These are phyloP conservation scores for Clonostachys rosea DNA, from an alignment of 2,329 filamentous ascomycete species.

Conservation along the genomic window DNA sequence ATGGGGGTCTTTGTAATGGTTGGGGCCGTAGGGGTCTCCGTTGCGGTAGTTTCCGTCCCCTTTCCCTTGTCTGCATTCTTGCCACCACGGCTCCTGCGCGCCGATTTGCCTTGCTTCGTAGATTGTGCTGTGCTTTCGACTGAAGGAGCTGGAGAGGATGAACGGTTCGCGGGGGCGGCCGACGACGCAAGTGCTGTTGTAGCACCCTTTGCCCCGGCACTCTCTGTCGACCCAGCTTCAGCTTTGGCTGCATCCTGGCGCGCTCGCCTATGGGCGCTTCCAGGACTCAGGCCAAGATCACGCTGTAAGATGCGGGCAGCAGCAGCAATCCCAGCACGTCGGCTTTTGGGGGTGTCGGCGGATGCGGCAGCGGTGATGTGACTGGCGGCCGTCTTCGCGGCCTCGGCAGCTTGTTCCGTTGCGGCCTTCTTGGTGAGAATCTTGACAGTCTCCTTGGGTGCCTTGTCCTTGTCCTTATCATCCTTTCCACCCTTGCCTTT, in stretches of 20 bases:
- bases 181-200: conserved; percentile 2
- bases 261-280: conserved; percentile 56
- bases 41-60: conserved; percentile 19
- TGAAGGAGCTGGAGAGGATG: conserved; percentile 11
- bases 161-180: conserved; percentile 3
- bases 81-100: conserved; percentile 23
- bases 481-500: conserved; percentile 58
- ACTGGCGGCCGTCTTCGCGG: conserved; percentile 33
- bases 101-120: conserved; percentile 3
- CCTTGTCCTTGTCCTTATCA: conserved; percentile 38
- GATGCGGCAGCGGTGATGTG: conserved; percentile 18
- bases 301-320: conserved; percentile 62
- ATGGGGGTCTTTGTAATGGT: conserved; percentile 21
- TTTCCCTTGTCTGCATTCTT: conserved; percentile 34
- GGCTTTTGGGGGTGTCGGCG: conserved; percentile 45
- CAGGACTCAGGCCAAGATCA: conserved; percentile 60
- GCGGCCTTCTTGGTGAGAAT: conserved; percentile 57
- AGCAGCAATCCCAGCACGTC: conserved; percentile 55
- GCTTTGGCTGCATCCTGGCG: conserved; percentile 54
- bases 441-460: conserved; percentile 55
- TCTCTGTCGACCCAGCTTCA: conserved; percentile 37
- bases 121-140: background rate
- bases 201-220: conserved; percentile 6
- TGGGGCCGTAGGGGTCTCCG: conserved; percentile 13
- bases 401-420: conserved; percentile 40